Base-by-base conservation (phyloP, 2,329 filamentous ascomycete species). In the Botryotinia calthae region DNA sequence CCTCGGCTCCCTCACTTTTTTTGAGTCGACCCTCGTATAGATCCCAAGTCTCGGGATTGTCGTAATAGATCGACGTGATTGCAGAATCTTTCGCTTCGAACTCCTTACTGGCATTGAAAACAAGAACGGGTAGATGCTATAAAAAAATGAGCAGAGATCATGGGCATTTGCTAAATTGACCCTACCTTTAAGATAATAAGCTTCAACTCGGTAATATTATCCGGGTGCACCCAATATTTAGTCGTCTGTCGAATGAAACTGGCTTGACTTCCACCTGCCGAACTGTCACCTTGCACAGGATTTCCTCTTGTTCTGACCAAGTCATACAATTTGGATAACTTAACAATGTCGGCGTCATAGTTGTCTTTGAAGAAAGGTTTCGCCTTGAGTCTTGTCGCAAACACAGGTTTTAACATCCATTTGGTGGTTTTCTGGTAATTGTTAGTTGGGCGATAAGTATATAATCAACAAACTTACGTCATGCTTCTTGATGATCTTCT, bases 401-500 rank as follows among this genome's bases (percentile, higher is more conserved):
- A 99, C n/a, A 97, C 94, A 46, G 96, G 96, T 79, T 93, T 95
- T 48, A 99, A 89, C 80, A 96, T 90, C 94, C 95, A 97, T 74
- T 90, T 88, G 0, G 96, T 99, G 86, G 93, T 87, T 93, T 99
- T 99, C 92, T 96, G 79, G 31, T 10, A 42, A 10, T 46, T 10
- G 65, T 79, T 62, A 78, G 75, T 59, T 64, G 4, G 34, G 28
- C 51, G 37, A n/a, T n/a, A 54, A 42, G 48, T 40, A 16, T 34
- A 20, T 44, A 34, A 66, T 34, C 62, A 37, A 28, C 12, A 34
- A 67, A 85, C 92, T 78, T 83, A 95, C 93, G 84, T 98, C 96
- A 82, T 99, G 96, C 87, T 99, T 99, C 87, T 99, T 99, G 83
- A 99, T 97, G 76, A 99, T 99, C 87, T 99, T 99, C 86, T 98